Conservation (phyloP, 192 early-diverging fungal species). For the Gigaspora rosea region DNA sequence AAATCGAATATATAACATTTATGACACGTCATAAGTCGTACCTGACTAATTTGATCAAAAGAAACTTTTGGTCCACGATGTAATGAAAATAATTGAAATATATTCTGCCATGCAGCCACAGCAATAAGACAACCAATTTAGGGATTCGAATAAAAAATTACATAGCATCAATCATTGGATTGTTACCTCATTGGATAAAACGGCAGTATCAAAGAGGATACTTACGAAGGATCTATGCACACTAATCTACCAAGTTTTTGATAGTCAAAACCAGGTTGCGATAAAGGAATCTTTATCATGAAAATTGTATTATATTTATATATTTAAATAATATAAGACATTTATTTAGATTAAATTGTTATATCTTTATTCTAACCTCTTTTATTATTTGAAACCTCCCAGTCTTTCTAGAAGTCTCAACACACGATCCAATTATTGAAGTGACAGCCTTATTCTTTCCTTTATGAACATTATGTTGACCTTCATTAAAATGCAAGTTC, state of each 20-base stretch:
- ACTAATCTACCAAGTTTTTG: not conserved
- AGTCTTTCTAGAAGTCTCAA: not conserved
- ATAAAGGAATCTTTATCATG: not conserved
- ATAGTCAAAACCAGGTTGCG: conserved; percentile 21
- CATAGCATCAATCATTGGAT: not conserved
- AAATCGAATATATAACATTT: too few species aligned
- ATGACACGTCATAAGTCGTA: not conserved
- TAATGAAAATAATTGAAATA: too few species aligned
- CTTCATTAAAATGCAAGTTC: not conserved
- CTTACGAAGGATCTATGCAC: conserved; percentile 20
- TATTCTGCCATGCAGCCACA: conserved; percentile 25
- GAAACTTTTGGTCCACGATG: not conserved
- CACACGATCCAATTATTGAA: not conserved
- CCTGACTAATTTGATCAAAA: conserved; percentile 15
- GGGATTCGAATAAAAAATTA: not conserved
- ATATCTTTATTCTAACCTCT: conserved; percentile 9
- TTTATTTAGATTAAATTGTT: not conserved
- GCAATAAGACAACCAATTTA: conserved; percentile 8
- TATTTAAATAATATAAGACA: not conserved
- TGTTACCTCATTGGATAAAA: not conserved
- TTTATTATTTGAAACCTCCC: conserved; percentile 13
- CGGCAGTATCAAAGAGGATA: not conserved
- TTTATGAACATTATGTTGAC: not conserved
- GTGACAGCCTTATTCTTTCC: not conserved
- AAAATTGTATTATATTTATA: not conserved